Base-by-base conservation (phyloP, 345 rosid genomes). In the Linum tenue region DNA sequence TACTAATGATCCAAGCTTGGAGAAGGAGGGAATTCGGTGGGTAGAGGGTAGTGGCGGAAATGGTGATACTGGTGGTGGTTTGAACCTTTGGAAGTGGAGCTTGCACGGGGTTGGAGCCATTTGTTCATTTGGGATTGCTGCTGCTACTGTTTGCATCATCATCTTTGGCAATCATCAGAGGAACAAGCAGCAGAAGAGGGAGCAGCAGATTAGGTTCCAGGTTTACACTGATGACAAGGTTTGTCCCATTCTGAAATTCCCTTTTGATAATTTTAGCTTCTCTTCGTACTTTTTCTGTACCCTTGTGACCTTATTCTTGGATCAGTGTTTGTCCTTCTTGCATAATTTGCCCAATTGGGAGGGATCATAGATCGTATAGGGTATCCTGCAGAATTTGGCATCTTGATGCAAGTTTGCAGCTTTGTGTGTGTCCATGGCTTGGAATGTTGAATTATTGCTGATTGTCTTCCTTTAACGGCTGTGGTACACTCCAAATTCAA, bases 51-150 rank as follows among this genome's bases (percentile, higher is more conserved):
- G 35, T 37, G 39, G n/a, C 37, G 48, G 59, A 64, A 66, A 70
- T n/a, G 75, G 75, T 17, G 82, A 72, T 53, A 60, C 55, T 43
- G 51, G 63, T 37, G 74, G 75, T 12, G 85, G 84, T 17, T 51
- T 84, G 75, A 85, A 86, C 59, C 14, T 92, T 0, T 85, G 97
- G 96, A 90, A 88, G 70, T 75, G 80, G 90, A 79, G 97, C 76
- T 77, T 86, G 40, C 85, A 77, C 55, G 96, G 99, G 56, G 78
- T 94, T 65, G 95, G 97, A 71, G 89, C 99, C 5, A 80, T 94
- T 56, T 94, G 97, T 64, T 85, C 97, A 2, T 88, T 94, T 17
- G 97, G 97, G n/a, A 79, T 84, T 68, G 97, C 99, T 56, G 97
- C 97, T 16, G 96, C 92, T 55, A 85, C 96, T n/a, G 64, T 88